phyloP scores from a whole-genome alignment of 352 stramenopile species.

The Pythium guiyangense region DNA sequence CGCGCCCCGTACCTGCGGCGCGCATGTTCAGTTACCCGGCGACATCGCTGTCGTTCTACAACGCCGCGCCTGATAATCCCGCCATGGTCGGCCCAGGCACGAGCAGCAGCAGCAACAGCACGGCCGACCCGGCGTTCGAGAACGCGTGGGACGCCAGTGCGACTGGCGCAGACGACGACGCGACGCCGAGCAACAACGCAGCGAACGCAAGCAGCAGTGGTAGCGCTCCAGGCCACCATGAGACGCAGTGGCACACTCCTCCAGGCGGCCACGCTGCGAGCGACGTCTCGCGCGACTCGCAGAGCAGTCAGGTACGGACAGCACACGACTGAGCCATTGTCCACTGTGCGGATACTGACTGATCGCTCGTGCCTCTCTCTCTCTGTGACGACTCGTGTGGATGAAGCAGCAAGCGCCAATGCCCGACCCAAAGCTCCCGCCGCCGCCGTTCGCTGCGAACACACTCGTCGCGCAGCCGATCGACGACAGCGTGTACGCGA shows the following conservation, averaged over 20 bases:
- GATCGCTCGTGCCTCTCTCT: background rate
- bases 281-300: background rate
- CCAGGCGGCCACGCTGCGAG: background rate
- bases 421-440: conserved; percentile 37
- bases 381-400: background rate
- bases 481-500: conserved; percentile 52
- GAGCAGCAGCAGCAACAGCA: background rate
- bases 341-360: background rate
- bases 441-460: conserved; percentile 53
- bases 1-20: conserved; percentile 29
- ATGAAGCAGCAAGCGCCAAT: background rate
- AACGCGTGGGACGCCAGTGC: conserved; percentile 3
- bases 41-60: conserved; percentile 57
- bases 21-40: conserved; percentile 60
- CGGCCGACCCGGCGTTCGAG: conserved; percentile 32
- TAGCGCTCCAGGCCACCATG: background rate
- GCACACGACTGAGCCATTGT: background rate
- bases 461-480: conserved; percentile 56
- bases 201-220: background rate
- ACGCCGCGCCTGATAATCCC: conserved; percentile 37
- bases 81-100: conserved; percentile 21
- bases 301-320: background rate
- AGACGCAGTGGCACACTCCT: background rate
- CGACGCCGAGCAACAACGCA: background rate
- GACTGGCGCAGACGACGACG: background rate